phyloP scores from a whole-genome alignment of 2,329 filamentous ascomycete genomes.

The Alternaria triticimaculans region DNA sequence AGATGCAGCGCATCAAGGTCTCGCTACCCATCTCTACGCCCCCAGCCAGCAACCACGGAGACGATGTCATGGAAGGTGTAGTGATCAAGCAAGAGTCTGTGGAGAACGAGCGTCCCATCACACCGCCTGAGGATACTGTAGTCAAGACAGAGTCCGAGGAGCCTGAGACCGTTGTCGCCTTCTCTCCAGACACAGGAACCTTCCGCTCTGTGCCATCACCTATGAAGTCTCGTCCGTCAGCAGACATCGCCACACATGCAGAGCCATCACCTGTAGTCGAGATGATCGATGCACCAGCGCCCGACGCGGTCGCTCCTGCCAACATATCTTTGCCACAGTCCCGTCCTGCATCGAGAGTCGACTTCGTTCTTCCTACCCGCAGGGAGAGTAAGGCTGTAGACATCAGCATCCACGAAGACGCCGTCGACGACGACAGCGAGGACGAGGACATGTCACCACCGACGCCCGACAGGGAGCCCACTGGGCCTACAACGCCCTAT shows the following conservation, averaged over 20 bases:
- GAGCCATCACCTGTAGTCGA: slow-evolving; percentile 29
- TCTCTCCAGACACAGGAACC: slow-evolving; percentile 49
- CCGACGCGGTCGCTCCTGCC: slow-evolving; percentile 22
- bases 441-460: slow-evolving; percentile 34
- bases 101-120: slow-evolving; percentile 26
- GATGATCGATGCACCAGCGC: slow-evolving; percentile 27
- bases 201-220: slow-evolving; percentile 46
- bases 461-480: slow-evolving; percentile 27
- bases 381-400: slow-evolving; percentile 23
- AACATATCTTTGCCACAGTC: slow-evolving; percentile 17
- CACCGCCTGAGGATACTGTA: slow-evolving; percentile 25
- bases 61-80: slow-evolving; percentile 45
- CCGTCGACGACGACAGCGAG: slow-evolving; percentile 39
- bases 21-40: slow-evolving; percentile 65
- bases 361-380: slow-evolving; percentile 10
- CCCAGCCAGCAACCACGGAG: slow-evolving; percentile 67
- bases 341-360: slow-evolving; percentile 13
- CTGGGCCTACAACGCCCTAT: slow-evolving; percentile 40
- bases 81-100: slow-evolving; percentile 30
- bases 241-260: slow-evolving; percentile 11
- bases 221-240: slow-evolving; percentile 25
- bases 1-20: slow-evolving; percentile 50
- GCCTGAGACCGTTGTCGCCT: slow-evolving; percentile 35
- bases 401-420: slow-evolving; percentile 44
- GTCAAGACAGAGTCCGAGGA: slow-evolving; percentile 3